phyloP scores from a whole-genome alignment of 139 green algal species.

The Picochlorum costavermella region DNA sequence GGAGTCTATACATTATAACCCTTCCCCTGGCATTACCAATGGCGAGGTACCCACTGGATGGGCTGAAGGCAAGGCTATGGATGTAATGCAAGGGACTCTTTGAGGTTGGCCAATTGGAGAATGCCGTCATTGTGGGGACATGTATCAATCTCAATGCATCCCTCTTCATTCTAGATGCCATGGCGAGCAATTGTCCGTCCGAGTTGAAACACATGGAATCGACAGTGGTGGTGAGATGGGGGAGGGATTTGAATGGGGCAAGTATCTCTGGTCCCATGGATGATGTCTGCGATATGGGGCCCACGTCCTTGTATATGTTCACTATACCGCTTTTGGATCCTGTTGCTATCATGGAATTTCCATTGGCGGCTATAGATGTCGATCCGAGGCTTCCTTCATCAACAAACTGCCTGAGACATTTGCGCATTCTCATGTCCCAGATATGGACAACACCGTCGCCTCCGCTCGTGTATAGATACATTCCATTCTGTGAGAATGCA shows the following conservation, averaged over 20 bases:
- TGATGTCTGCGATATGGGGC: slow-evolving; percentile 1
- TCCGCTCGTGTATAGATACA: slow-evolving; percentile 60
- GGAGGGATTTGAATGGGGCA: slow-evolving; percentile 46
- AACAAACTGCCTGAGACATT: slow-evolving; percentile 54
- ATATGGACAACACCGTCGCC: slow-evolving; percentile 76
- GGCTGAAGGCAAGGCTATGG: slow-evolving; percentile 74
- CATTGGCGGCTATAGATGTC: slow-evolving; percentile 44
- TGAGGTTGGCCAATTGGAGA: slow-evolving; percentile 86
- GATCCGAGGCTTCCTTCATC: slow-evolving; percentile 63
- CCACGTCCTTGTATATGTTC: slow-evolving; percentile 71
- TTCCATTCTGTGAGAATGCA: slow-evolving; percentile 59
- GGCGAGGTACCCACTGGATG: slow-evolving; percentile 72
- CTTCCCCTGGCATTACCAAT: slow-evolving; percentile 80
- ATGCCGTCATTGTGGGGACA: slow-evolving; percentile 70
- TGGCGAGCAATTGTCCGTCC: slow-evolving; percentile 69
- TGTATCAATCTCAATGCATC: slow-evolving; percentile 86
- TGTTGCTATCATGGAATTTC: slow-evolving; percentile 53
- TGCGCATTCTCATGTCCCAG: slow-evolving; percentile 84
- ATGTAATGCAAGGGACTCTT: slow-evolving; percentile 80
- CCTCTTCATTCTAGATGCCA: slow-evolving; percentile 71
- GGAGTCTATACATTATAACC: slow-evolving; percentile 82
- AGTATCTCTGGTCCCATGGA: neutral
- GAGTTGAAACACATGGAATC: slow-evolving; percentile 79
- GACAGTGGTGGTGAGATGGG: slow-evolving; percentile 78
- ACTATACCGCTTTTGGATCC: slow-evolving; percentile 66